Conservation (phyloP, 805 yeast species). For the Ogataea polymorpha region DNA sequence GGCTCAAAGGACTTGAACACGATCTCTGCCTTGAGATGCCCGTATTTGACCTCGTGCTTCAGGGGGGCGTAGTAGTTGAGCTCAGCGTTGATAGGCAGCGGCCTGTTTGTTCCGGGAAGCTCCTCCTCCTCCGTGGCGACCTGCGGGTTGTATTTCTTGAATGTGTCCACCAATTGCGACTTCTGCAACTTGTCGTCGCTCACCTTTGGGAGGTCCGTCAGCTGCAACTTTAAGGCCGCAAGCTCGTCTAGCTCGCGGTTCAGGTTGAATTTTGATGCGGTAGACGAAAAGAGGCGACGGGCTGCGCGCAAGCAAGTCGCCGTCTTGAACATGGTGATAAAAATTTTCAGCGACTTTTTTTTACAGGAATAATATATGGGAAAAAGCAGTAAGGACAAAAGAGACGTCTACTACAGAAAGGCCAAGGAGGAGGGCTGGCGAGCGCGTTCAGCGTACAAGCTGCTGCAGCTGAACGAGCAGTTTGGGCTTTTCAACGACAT, state of each 20-base stretch:
- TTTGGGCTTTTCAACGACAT: constrained; percentile 76
- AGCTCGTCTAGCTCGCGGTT: constrained; percentile 27
- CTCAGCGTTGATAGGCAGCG: constrained; percentile 82
- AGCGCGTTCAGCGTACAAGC: constrained; percentile 94
- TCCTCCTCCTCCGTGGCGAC: constrained; percentile 34
- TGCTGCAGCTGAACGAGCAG: constrained; percentile 86
- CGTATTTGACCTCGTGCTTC: constrained; percentile 61
- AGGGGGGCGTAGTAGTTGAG: constrained; percentile 80
- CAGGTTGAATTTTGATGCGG: constrained; percentile 10
- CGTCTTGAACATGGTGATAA: constrained; percentile 6
- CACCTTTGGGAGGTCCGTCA: constrained; percentile 13
- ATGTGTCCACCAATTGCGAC: constrained; percentile 26
- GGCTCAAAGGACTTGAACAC: constrained; percentile 70
- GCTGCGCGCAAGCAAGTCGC: constrained; percentile 5
- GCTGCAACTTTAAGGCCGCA: constrained; percentile 24
- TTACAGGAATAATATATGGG: constrained; percentile 56
- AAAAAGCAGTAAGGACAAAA: constrained; percentile 88
- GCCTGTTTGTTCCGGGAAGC: constrained; percentile 40
- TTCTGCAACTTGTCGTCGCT: constrained; percentile 20
- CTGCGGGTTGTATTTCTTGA: constrained; percentile 36
- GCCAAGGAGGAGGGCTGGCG: constrained; percentile 99
- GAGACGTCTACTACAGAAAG: constrained; percentile 87
- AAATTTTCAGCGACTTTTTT: constrained; percentile 7
- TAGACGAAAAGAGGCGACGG: constrained; percentile 3
- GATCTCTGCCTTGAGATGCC: constrained; percentile 75